These are phyloP conservation scores for Oldenlandia corymbosa DNA, from an alignment of 257 asterid genomes.

Conservation along the genomic window DNA sequence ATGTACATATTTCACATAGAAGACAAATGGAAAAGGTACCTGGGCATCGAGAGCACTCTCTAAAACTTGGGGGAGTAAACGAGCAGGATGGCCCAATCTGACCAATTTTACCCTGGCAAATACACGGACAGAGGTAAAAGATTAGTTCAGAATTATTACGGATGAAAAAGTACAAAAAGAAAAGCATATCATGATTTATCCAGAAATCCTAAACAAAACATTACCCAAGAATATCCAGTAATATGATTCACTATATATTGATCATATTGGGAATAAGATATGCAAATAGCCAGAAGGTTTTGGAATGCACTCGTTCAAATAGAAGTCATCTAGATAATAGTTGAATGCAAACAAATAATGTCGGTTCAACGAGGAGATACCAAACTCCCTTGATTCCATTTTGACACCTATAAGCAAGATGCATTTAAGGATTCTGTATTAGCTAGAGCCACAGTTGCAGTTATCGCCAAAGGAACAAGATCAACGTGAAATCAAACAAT, in stretches of 20 bases:
- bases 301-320: background rate
- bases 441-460: background rate
- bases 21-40: conserved; percentile 38
- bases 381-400: background rate
- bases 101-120: conserved; percentile 79
- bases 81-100: conserved; percentile 97
- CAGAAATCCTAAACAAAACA: background rate
- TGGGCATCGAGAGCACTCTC: conserved; percentile 93
- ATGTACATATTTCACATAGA: conserved; percentile 10
- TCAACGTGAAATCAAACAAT: background rate
- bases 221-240: background rate
- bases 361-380: too few species aligned
- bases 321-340: background rate
- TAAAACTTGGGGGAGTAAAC: conserved; percentile 91
- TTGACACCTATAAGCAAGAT: background rate
- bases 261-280: background rate
- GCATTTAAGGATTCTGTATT: background rate
- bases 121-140: background rate
- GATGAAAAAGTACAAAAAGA: background rate
- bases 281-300: background rate
- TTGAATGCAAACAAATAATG: background rate
- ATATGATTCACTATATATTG: background rate
- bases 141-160: background rate
- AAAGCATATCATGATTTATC: background rate
- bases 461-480: background rate